Evolutionary conservation across 169 alveolate genomes (phyloP), one percentile per base, ranked within the genome.

Genomic region (Theileria annulata): DNA sequence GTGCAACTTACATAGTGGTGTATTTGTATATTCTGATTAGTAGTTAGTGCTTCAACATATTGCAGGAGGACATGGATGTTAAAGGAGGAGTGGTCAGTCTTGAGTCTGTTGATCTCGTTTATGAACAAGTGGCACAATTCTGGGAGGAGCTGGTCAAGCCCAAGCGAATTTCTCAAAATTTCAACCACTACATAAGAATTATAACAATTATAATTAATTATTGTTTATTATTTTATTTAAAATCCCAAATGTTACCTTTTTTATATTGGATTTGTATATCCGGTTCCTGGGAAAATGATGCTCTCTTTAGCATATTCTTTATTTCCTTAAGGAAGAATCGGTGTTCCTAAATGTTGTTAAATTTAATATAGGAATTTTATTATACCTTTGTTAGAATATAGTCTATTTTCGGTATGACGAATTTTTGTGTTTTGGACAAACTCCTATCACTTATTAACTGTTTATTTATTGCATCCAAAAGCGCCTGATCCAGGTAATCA

Each of bases 81-180:
- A 12, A 77, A 30, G 3, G 90, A 58, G 28, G 75, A 60, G 27
- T 54, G 33, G 72, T 54, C 60, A 3, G 71, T 51, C 31, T 66
- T 84, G 28, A 37, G 9, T 12, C 77, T 49, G 31, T 71, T 79
- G 62, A 84, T 5, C 56, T 84, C 87, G 3, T 75, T 35, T 27
- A 58, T 85, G 51, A 84, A 84, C 54, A 84, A 58, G 51, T 69
- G 51, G 19, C 79, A 28, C 54, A 84, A 69, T 49, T 84, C 90
- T 6, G 90, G 90, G 51, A 84, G 62, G 13, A 84, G 74, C 79
- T 84, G 90, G 47, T 84, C 90, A 49, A 84, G 74, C 13, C 86
- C 90, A n/a, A 77, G 77, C 4, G 90, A 84, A 2, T 28, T 62
- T 58, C 75, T 71, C 66, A 84, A 59, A 12, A 84, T 68, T 21